Base-by-base conservation (phyloP, 1,139 yeast species). In the Pichia sp. region DNA sequence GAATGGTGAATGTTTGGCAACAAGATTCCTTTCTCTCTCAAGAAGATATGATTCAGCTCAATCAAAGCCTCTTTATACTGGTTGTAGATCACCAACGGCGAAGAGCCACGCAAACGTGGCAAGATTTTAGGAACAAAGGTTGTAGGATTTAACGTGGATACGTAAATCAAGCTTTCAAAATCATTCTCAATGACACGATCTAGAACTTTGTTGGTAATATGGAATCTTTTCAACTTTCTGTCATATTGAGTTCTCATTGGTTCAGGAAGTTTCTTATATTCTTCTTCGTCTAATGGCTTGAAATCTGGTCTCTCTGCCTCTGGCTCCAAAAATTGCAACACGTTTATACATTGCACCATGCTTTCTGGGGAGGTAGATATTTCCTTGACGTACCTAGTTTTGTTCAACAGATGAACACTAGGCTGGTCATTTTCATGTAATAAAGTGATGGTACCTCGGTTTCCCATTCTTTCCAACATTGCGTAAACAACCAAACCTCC, bases 361-460 rank as follows among this genome's bases (percentile, higher is more conserved):
- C 73, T 68, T 29, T 76, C 71, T 30, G 81, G 74, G 52, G 77
- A 70, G 20, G 75, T 71, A 31, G 81, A 74, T 52, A 78, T 71
- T 17, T 78, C 81, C 34, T 78, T 81, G 1, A 86, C 68, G 65
- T 80, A 83, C 63, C 84, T 83, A 51, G 92, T 79, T 66, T 83
- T 83, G 58, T 81, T 79, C 58, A 93, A 73, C 0, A 87, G 82
- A 60, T 86, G 87, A 43, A 85, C 73, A 65, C 91, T 92, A 6
- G 96, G 84, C 66, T 92, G 97, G 68, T 93, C 99, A 67, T 91
- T 89, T 65, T 92, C 99, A 71, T 93, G 97, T 3, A 86, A 76
- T 34, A 89, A 78, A 4, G 90, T 79, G 49, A 95, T 82, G 10
- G 82, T 75, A 16, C 98, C 99, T 50, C 82, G 73, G 3, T 93